Base-by-base conservation (phyloP, 2,329 filamentous ascomycete species). In the Aspergillus luchuensis region DNA sequence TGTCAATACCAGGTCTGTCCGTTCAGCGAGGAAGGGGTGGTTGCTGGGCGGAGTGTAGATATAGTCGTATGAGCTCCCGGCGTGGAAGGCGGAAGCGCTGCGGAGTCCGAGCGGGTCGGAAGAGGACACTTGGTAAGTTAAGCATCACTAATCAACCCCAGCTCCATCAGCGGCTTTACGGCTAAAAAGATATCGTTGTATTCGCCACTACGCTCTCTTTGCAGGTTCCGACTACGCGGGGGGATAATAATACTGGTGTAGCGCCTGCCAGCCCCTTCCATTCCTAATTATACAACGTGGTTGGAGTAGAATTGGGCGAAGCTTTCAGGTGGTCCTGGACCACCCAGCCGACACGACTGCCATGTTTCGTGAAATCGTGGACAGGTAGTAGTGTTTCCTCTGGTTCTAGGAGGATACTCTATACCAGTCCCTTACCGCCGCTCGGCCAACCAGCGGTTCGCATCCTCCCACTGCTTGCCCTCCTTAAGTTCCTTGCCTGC, bases 381-480 rank as follows among this genome's bases (percentile, higher is more conserved):
- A 21, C 33, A 25, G 17, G 17, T 19, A 36, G 33, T 36, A 19
- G 23, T 52, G 30, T 47, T 39, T 39, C 48, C 10, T 41, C 25
- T 23, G 28, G 8, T 17, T 38, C n/a, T 28, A 33, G 45, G 6
- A 52, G 19, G 43, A 13, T 25, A 33, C 41, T 38, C 39, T 39
- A 36, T 2, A 17, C 21, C 7, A 47, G 7, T 10, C 30, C 23
- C 50, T 74, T 66, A 79, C 63, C 76, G 74, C 55, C 76, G 66
- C 36, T 72, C 73, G 38, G 70, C 69, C 63, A 89, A 73, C 87
- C 87, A 89, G 55, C 80, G 80, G 66, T 88, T 84, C 4, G 84
- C 84, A 58, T 84, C 82, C n/a, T 79, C 79, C 81, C 87, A 89
- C 47, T 81, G 66, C 66, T 84, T 81, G 56, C 80, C 78, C 38